Evolutionary conservation across 805 yeast genomes (phyloP), one percentile per base, ranked within the genome.

Genomic region (Alloascoidea africana): DNA sequence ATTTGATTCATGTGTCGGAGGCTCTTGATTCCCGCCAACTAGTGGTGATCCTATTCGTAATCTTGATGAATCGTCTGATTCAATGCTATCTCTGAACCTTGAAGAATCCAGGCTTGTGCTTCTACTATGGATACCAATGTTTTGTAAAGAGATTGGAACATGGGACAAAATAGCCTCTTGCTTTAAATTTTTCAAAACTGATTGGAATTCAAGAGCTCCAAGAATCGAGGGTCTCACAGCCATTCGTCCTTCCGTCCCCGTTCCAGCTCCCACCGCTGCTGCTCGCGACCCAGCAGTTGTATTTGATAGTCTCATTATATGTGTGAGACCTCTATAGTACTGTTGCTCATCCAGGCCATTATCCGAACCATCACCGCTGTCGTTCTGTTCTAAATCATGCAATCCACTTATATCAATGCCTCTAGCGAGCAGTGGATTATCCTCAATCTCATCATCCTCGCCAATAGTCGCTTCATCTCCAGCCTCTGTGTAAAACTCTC

Each of bases 131-230:
- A 23, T 23, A 8, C 8, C 30, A 8, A 23, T 23, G 30, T n/a
- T 8, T 23, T 23, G 30, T n/a, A n/a, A 23, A 8, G 13, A 8
- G 17, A 18, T 33, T 19, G 16, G 35, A 35, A 33, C 13, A 13
- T 35, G 37, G 5, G 39, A 18, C 14, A 8, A 16, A 14, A 19
- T 19, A 4, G 14, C 4, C 5, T 39, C 27, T 18, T 32, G 4
- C 14, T 13, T 40, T 17, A 43, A 19, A 11, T 38, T 23, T 30
- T 45, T 37, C 13, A 45, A 42, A 1, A 53, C 45, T 19, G 48
- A 47, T 38, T 54, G 51, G 32, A 64, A 48, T 35, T 58, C 60
- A 4, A 61, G 40, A 1, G 69, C 68, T 27, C 61, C 57, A 18
- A 56, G 44, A 6, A 65, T 36, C 1, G 68, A 62, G 11, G 64